A percentile compares a stretch with the other conserved stretches of the same genome.
phyloP scores from a whole-genome alignment of 1,139 yeast genomes.

The Eremothecium gossypii region DNA sequence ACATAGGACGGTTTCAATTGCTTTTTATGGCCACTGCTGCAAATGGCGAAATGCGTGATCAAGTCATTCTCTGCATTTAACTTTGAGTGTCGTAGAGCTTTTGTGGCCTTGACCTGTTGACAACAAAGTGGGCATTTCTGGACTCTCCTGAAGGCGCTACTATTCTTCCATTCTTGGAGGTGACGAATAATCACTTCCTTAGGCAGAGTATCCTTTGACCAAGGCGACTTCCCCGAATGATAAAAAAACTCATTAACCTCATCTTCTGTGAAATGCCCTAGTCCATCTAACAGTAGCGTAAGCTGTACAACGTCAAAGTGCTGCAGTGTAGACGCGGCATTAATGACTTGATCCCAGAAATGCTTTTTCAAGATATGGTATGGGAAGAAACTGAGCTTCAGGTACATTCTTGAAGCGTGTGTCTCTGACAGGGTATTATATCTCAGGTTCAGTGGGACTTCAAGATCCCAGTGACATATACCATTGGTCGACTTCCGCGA shows the following conservation, averaged over 20 bases:
- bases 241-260: slow-evolving; percentile 51
- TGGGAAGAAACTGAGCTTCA: slow-evolving; percentile 48
- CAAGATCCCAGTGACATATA: slow-evolving; percentile 3
- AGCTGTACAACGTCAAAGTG: slow-evolving; percentile 23
- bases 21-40: slow-evolving; percentile 68
- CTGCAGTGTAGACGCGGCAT: slow-evolving; percentile 14
- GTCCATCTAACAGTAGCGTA: slow-evolving; percentile 21
- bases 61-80: slow-evolving; percentile 41
- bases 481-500: slow-evolving; percentile 1
- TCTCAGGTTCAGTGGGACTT: slow-evolving; percentile 13
- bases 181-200: slow-evolving; percentile 21
- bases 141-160: slow-evolving; percentile 23
- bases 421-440: slow-evolving; percentile 17
- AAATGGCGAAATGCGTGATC: slow-evolving; percentile 78
- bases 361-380: slow-evolving; percentile 56
- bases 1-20: slow-evolving; percentile 63
- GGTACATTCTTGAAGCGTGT: slow-evolving; percentile 44
- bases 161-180: slow-evolving; percentile 46
- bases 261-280: slow-evolving; percentile 44
- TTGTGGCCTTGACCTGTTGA: slow-evolving; percentile 46
- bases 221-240: slow-evolving; percentile 20
- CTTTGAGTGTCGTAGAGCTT: slow-evolving; percentile 37
- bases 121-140: slow-evolving; percentile 66
- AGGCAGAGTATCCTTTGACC: slow-evolving; percentile 30
- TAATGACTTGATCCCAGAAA: slow-evolving; percentile 58